phyloP scores from a whole-genome alignment of 495 filamentous ascomycete genomes.

The Penicillium malachiteum region DNA sequence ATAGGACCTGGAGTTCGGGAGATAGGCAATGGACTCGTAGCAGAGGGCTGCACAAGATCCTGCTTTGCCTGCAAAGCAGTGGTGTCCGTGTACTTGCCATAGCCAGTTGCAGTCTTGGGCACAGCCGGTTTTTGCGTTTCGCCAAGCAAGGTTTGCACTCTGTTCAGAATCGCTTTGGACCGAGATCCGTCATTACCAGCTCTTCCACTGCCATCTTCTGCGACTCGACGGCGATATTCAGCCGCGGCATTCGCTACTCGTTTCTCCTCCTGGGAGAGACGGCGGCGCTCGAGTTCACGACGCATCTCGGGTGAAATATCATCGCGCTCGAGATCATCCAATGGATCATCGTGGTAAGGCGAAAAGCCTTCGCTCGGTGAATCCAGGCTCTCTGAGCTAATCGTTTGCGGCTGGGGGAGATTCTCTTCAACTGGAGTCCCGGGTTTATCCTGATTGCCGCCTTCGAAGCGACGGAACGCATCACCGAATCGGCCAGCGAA shows the following conservation, averaged over 20 bases:
- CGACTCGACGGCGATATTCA: constrained; percentile 78
- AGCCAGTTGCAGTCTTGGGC: constrained; percentile 79
- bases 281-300: constrained; percentile 81
- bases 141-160: constrained; percentile 81
- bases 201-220: constrained; percentile 58
- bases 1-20: constrained; percentile 22
- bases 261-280: constrained; percentile 84
- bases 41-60: constrained; percentile 13
- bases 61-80: constrained; percentile 45
- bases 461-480: constrained; percentile 91
- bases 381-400: neutral
- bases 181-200: constrained; percentile 41
- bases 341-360: constrained; percentile 52
- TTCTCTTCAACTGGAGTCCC: constrained; percentile 51
- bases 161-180: constrained; percentile 82
- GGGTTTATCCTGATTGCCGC: constrained; percentile 52
- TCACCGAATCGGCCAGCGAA: constrained; percentile 91
- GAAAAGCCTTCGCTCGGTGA: constrained; percentile 14
- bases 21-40: constrained; percentile 2
- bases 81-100: constrained; percentile 76
- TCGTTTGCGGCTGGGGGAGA: constrained; percentile 8
- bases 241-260: constrained; percentile 91
- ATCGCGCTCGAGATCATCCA: constrained; percentile 61
- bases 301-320: constrained; percentile 86
- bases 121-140: constrained; percentile 65